Evolutionary conservation across 2,329 filamentous ascomycete species (phyloP).

Genomic region (Aspergillus sp.): DNA sequence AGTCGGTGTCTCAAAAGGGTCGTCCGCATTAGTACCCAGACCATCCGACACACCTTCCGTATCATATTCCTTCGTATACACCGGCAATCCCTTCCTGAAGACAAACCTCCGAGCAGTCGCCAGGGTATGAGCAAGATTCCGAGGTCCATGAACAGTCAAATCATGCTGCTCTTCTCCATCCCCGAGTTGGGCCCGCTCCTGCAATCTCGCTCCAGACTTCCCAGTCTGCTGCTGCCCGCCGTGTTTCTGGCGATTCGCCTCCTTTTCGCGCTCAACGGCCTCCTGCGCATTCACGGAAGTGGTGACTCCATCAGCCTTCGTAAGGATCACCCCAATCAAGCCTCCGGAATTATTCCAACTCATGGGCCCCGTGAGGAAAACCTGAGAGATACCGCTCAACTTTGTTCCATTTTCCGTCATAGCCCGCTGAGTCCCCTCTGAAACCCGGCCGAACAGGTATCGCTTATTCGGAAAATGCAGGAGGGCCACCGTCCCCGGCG

Average conservation of each 20-base stretch:
- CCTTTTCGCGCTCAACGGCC: slow-evolving; percentile 41
- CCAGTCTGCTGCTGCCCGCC: too few relatives aligned
- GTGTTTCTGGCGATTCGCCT: slow-evolving; percentile 11
- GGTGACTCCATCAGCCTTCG: slow-evolving; percentile 68
- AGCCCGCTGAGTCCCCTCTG: slow-evolving; percentile 82
- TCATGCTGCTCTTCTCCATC: slow-evolving; percentile 30
- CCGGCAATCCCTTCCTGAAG: slow-evolving; percentile 76
- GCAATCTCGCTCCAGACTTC: too few relatives aligned
- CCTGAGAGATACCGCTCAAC: slow-evolving; percentile 66
- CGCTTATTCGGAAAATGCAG: slow-evolving; percentile 78
- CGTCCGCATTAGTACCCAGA: slow-evolving; percentile 16
- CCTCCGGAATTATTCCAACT: slow-evolving; percentile 78
- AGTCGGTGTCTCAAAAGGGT: slow-evolving; percentile 55
- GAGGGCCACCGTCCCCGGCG: slow-evolving; percentile 72
- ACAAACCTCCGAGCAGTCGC: slow-evolving; percentile 84
- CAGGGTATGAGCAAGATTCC: slow-evolving; percentile 76
- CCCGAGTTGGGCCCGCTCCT: not conserved
- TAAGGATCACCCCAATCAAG: slow-evolving; percentile 80
- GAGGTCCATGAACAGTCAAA: slow-evolving; percentile 73
- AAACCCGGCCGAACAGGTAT: slow-evolving; percentile 80
- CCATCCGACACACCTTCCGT: slow-evolving; percentile 28
- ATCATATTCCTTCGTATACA: slow-evolving; percentile 69
- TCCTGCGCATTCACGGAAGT: slow-evolving; percentile 48
- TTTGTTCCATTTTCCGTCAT: slow-evolving; percentile 66
- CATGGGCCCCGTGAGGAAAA: slow-evolving; percentile 79